Percentiles rank a stretch among this genome's conserved stretches.
phyloP scores from a whole-genome alignment of 106 monocot species.

The Allium fistulosum region DNA sequence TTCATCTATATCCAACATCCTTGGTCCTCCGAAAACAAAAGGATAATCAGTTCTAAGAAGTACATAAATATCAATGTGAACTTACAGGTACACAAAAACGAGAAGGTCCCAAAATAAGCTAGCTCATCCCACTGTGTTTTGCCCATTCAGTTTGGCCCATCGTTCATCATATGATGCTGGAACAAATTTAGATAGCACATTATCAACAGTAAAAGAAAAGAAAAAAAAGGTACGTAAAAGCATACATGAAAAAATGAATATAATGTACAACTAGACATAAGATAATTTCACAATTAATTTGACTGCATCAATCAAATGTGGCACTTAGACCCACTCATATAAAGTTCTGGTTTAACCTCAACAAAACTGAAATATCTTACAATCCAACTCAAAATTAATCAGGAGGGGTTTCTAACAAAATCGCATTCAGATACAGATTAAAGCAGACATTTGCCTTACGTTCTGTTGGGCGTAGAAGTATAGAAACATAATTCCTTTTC shows the following conservation, averaged over 20 bases:
- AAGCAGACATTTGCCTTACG: constrained; percentile 39
- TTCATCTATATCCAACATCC: no score
- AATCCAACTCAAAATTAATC: not conserved
- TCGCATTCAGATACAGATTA: not conserved
- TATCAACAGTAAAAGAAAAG: not conserved
- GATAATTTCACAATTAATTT: no score
- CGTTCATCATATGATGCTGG: constrained; percentile 79
- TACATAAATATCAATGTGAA: no score
- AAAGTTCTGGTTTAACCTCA: not conserved
- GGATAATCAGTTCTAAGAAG: no score
- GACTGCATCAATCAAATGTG: not conserved
- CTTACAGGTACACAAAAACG: no score
- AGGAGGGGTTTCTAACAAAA: not conserved
- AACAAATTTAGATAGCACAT: constrained; percentile 1
- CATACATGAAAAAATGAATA: not conserved
- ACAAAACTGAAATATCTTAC: not conserved
- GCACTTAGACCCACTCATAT: not conserved
- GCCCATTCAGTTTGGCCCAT: constrained; percentile 25
- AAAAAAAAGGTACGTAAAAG: not conserved
- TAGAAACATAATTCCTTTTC: constrained; percentile 60
- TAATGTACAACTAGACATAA: not conserved
- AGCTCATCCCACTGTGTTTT: no score
- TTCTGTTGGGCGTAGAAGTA: constrained; percentile 66
- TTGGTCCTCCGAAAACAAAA: no score
- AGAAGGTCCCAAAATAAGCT: no score